phyloP scores from a whole-genome alignment of 768 basidiomycete genomes.

The Auriscalpium microsporum region DNA sequence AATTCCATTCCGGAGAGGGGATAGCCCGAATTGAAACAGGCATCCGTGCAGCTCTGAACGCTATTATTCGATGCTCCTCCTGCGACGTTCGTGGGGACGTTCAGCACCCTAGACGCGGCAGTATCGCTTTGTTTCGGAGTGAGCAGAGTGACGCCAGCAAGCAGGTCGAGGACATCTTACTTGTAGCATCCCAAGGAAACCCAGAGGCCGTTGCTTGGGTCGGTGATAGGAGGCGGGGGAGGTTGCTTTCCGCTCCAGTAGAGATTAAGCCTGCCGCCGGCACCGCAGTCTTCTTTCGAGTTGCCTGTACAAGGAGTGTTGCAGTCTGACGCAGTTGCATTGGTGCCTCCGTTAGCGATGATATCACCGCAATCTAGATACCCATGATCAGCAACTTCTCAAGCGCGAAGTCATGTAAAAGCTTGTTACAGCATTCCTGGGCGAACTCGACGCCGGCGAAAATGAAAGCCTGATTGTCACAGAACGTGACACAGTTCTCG shows the following conservation, averaged over 20 bases:
- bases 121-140: conserved; percentile 23
- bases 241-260: conserved; percentile 56
- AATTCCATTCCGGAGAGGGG: conserved; percentile 33
- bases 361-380: conserved; percentile 56
- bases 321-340: conserved; percentile 44
- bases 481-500: conserved; percentile 39
- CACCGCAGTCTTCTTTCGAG: conserved; percentile 50
- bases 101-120: conserved; percentile 24
- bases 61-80: conserved; percentile 37
- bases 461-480: conserved; percentile 38
- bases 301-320: conserved; percentile 55
- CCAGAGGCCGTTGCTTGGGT: conserved; percentile 55
- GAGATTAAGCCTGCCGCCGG: conserved; percentile 47
- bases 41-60: conserved; percentile 48
- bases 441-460: conserved; percentile 68
- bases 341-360: conserved; percentile 37
- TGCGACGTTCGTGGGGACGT: conserved; percentile 22
- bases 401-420: not conserved
- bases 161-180: conserved; percentile 27
- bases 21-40: conserved; percentile 49
- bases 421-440: conserved; percentile 53
- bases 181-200: conserved; percentile 66
- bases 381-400: conserved; percentile 1
- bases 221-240: conserved; percentile 45
- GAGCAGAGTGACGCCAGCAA: conserved; percentile 1